phyloP scores from a whole-genome alignment of 495 filamentous ascomycete species.

The Collariella sp. region DNA sequence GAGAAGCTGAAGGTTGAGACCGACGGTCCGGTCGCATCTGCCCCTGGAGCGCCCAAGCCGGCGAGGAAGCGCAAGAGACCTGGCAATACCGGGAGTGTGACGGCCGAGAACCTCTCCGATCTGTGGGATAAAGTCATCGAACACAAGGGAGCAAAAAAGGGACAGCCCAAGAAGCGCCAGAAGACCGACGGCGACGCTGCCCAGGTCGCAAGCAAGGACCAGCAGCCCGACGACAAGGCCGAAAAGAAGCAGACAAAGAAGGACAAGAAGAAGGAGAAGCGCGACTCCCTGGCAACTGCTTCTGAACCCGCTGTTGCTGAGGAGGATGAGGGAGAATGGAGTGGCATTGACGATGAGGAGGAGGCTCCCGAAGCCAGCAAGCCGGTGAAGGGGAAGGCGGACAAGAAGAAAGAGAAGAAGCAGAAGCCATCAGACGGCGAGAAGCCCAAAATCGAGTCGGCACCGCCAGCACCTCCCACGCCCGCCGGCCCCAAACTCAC shows the following conservation, averaged over 20 bases:
- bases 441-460: conserved; percentile 7
- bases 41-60: conserved; percentile 27
- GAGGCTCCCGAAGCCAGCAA: conserved; percentile 7
- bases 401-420: conserved; percentile 29
- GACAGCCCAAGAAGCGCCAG: conserved; percentile 1
- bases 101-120: conserved; percentile 59
- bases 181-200: neutral
- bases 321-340: conserved; percentile 15
- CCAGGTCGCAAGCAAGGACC: neutral
- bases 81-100: conserved; percentile 47
- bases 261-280: conserved; percentile 37
- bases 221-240: conserved; percentile 10
- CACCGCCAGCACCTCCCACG: conserved; percentile 18
- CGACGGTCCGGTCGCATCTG: conserved; percentile 23
- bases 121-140: conserved; percentile 77
- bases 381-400: conserved; percentile 23
- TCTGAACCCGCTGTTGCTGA: neutral
- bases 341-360: conserved; percentile 17
- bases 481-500: conserved; percentile 54
- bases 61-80: conserved; percentile 53
- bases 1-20: conserved; percentile 61
- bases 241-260: conserved; percentile 28
- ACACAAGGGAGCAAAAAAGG: conserved; percentile 47
- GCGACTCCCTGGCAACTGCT: conserved; percentile 1
- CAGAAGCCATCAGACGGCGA: conserved; percentile 12